These are phyloP conservation scores for Wickerhamomyces sydowiorum DNA, from an alignment of 805 yeast species.

Conservation along the genomic window DNA sequence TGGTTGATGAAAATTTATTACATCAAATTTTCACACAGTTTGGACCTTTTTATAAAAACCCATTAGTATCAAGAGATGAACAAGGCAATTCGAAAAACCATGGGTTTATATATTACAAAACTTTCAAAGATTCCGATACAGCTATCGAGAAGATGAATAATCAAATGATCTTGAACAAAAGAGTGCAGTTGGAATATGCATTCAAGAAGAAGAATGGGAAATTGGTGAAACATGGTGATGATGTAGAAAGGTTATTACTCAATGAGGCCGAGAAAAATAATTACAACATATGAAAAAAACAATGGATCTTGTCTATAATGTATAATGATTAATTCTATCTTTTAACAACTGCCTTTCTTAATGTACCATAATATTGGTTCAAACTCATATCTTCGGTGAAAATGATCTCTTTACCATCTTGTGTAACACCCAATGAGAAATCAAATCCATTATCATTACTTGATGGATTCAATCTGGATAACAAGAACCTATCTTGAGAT, in stretches of 20 bases:
- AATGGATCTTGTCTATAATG: not conserved
- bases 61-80: constrained; percentile 43
- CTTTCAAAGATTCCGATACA: constrained; percentile 61
- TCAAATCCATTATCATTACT: constrained; percentile 44
- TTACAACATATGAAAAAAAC: constrained; percentile 1
- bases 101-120: constrained; percentile 61
- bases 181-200: constrained; percentile 62
- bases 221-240: constrained; percentile 70
- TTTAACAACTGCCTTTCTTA: constrained; percentile 3
- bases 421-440: not conserved
- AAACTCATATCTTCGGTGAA: constrained; percentile 14
- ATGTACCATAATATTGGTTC: constrained; percentile 7
- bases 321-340: not conserved
- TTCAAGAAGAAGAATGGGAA: constrained; percentile 48
- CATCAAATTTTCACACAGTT: constrained; percentile 50
- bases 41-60: constrained; percentile 52
- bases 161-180: constrained; percentile 60
- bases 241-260: constrained; percentile 67
- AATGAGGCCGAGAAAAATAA: constrained; percentile 48
- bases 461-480: constrained; percentile 89
- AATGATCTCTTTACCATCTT: constrained; percentile 32
- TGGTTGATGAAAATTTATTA: constrained; percentile 57
- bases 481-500: constrained; percentile 91
- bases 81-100: constrained; percentile 49
- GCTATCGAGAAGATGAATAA: constrained; percentile 70